Evolutionary conservation across 1,284 basidiomycete species (phyloP), one percentile per base, ranked within the genome.

Genomic region (Bondarzewia mesenterica): DNA sequence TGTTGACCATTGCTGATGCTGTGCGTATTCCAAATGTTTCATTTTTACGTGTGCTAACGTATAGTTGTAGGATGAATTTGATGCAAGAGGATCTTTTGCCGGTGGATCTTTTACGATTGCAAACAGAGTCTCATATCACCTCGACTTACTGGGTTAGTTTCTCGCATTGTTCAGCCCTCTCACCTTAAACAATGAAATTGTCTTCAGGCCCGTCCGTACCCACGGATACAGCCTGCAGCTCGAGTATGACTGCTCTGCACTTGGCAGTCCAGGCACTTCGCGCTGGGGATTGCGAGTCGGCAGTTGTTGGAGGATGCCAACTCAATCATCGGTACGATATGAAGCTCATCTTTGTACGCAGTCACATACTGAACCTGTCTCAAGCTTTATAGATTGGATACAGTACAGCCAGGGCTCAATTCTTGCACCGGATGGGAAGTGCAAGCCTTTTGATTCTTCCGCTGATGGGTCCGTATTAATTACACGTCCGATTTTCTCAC

Each of bases 181-280:
- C n/a, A n/a, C n/a, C n/a, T n/a, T n/a, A n/a, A n/a, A n/a, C n/a
- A n/a, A n/a, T n/a, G n/a, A n/a, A n/a, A n/a, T n/a, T n/a, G n/a
- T n/a, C n/a, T n/a, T n/a, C 58, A 1, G 69, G 70, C 7, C 75
- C 74, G 15, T 75, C 74, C 2, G 51, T 77, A 21, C 69, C 72
- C 10, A 55, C 69, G 0, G 75, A 77, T 51, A 76, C 75, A 1
- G 75, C 72, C 5, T 78, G 76, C 52, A 74, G 70, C 42, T 75
- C 72, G 25, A 68, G 64, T 36, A 58, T 73, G 6, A 70, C 65
- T 5, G 72, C 71, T 5, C 63, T 70, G 37, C 73, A 77, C 53
- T 63, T 77, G n/a, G 74, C 74, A 1, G 63, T 74, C 2, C 67
- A 68, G 32, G 68, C 72, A 0, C 57, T 77, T 3, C 60, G 58